Conservation (phyloP, 306 rosid species). For the Oxytropis ochrocephala region DNA sequence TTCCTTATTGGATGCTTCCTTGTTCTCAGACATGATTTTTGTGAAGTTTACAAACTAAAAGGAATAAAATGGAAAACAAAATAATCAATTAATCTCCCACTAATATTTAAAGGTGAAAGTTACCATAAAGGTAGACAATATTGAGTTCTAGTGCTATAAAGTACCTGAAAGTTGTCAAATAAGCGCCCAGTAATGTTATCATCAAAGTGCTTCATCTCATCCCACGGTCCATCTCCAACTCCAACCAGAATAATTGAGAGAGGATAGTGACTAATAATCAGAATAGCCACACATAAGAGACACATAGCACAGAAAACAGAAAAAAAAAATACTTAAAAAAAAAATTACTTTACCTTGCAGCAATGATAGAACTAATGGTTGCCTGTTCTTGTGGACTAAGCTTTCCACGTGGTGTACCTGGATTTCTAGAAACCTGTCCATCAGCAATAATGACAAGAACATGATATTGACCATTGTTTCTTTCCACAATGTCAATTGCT, state of each 20-base stretch:
- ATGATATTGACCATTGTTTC: conserved; percentile 79
- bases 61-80: conserved; percentile 14
- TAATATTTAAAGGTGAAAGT: background rate
- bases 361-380: conserved; percentile 62
- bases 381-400: conserved; percentile 78
- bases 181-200: conserved; percentile 76
- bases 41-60: conserved; percentile 90
- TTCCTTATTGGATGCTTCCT: conserved; percentile 71
- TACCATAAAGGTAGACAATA: background rate
- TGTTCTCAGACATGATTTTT: conserved; percentile 79
- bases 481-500: conserved; percentile 79
- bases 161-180: conserved; percentile 95
- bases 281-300: conserved; percentile 16
- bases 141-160: background rate
- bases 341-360: conserved; percentile 69
- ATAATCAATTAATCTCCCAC: background rate
- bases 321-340: background rate
- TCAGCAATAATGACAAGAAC: conserved; percentile 97
- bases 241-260: conserved; percentile 92
- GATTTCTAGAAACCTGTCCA: conserved; percentile 88
- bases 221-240: conserved; percentile 99
- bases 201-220: conserved; percentile 76
- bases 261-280: conserved; percentile 58
- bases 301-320: conserved; percentile 4
- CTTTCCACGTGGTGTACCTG: conserved; percentile 56